Percentiles rank a stretch among this genome's conserved stretches.
Evolutionary conservation across 176 grass and related monocot species (phyloP).

Genomic region (Triticum dicoccoides): DNA sequence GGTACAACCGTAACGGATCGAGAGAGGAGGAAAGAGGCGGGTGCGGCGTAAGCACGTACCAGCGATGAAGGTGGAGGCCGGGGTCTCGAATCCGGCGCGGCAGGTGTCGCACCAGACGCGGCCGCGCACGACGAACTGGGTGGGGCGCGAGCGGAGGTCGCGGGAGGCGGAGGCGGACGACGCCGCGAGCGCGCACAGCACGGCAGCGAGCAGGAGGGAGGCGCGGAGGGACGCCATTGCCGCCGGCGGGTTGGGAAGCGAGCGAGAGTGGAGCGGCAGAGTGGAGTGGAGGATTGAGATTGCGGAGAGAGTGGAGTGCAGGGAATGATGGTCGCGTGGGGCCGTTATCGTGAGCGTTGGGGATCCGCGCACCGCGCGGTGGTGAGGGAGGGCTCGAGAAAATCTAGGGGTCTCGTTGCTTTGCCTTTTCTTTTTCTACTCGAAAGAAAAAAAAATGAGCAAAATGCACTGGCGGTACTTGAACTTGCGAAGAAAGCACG

Average conservation of each 20-base stretch:
- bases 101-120: slow-evolving; percentile 92
- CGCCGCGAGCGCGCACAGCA: slow-evolving; percentile 7
- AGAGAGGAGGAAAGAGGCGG: not conserved
- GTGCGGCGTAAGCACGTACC: slow-evolving; percentile 45
- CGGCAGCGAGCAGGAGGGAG: slow-evolving; percentile 7
- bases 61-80: slow-evolving; percentile 73
- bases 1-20: not conserved
- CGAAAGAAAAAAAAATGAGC: too few species aligned
- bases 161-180: slow-evolving; percentile 25
- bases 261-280: not conserved
- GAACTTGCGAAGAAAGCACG: too few species aligned
- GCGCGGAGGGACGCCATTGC: slow-evolving; percentile 19
- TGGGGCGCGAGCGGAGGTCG: slow-evolving; percentile 25
- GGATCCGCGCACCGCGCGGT: not conserved
- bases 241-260: not conserved
- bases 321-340: slow-evolving; percentile 16
- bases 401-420: not conserved
- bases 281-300: not conserved
- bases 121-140: slow-evolving; percentile 66
- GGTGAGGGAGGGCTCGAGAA: not conserved
- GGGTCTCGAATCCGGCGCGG: slow-evolving; percentile 87
- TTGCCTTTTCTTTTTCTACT: not conserved
- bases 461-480: too few species aligned
- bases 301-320: not conserved
- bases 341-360: not conserved